A percentile compares a stretch with the other conserved stretches of the same genome.
Conservation (phyloP, 177 flowering plant genomes). For the Vitis hybrid region DNA sequence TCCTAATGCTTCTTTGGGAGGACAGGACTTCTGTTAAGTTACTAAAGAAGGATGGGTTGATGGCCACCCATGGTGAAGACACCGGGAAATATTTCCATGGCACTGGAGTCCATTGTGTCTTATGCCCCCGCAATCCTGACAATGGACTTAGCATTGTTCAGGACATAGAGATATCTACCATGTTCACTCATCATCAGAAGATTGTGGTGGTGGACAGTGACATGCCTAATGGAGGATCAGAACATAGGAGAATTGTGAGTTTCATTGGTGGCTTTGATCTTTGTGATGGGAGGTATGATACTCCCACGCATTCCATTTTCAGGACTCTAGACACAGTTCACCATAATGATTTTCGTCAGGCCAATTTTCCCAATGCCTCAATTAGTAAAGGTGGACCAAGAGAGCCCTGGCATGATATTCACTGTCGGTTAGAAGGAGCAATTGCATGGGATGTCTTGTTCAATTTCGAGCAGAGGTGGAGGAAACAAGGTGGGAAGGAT, state of each 20-base stretch:
- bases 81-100: neutral
- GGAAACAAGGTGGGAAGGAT: slow-evolving; percentile 44
- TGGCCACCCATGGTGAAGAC: slow-evolving; percentile 14
- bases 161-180: slow-evolving; percentile 33
- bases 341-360: slow-evolving; percentile 56
- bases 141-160: slow-evolving; percentile 44
- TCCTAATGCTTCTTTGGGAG: slow-evolving; percentile 15
- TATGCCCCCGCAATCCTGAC: slow-evolving; percentile 57
- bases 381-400: slow-evolving; percentile 56
- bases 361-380: slow-evolving; percentile 39
- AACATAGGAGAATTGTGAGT: slow-evolving; percentile 46
- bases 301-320: slow-evolving; percentile 48
- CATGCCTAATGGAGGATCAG: slow-evolving; percentile 26
- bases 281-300: slow-evolving; percentile 58
- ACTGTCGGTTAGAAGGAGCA: slow-evolving; percentile 49
- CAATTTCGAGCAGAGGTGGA: slow-evolving; percentile 63
- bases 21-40: slow-evolving; percentile 1
- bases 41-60: slow-evolving; percentile 5
- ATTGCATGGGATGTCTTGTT: slow-evolving; percentile 59
- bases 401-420: slow-evolving; percentile 68
- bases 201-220: slow-evolving; percentile 45
- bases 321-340: slow-evolving; percentile 45
- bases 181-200: slow-evolving; percentile 66
- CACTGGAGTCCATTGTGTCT: slow-evolving; percentile 13
- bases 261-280: slow-evolving; percentile 61